Evolutionary conservation across 2,329 filamentous ascomycete species (phyloP), one percentile per base, ranked within the genome.

Genomic region (Fusarium sp.): DNA sequence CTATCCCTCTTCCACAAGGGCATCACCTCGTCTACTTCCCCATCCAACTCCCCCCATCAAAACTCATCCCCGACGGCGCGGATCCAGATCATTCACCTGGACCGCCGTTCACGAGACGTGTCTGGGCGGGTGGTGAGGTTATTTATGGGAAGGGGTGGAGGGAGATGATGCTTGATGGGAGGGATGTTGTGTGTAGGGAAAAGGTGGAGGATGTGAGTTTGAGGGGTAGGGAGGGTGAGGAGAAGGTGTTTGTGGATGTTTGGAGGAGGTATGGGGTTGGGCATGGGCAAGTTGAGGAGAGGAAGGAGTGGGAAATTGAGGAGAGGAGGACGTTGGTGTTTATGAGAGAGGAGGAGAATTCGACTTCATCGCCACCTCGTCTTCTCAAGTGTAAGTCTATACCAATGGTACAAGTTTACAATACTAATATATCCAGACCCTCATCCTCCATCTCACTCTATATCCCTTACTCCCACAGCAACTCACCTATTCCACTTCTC

Each of bases 21-120:
- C 92, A 97, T 81, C 95, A 98, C 81, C 87, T 98, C 38, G 90
- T 96, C 73, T 97, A 97, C 85, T 98, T 98, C 84, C 94, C 95
- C 68, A 89, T 93, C 12, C 89, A 91, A 71, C 85, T 92, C 20
- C 86, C 89, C 1, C 85, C 90, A 15, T 89, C 88, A 9, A 76
- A 86, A 37, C 89, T 98, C 50, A 88, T 95, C 20, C 86, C 90
- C 2, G 97, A 99, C 84, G 96, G 97, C 66, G 97, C 95, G 1
- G 96, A 98, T 81, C 86, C 90, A 6, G 86, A 92, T 63, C 95
- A 98, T 80, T 91, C 87, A 27, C 96, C 96, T 0, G 94, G 93
- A 2, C 80, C 81, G 5, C 91, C 91, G 1, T 98, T 94, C 80
- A 87, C 87, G 60, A 89, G 94, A 25, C 91, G 97, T 20, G 90